Conservation (phyloP, 1,284 basidiomycete genomes). For the Xanthoconium separans region DNA sequence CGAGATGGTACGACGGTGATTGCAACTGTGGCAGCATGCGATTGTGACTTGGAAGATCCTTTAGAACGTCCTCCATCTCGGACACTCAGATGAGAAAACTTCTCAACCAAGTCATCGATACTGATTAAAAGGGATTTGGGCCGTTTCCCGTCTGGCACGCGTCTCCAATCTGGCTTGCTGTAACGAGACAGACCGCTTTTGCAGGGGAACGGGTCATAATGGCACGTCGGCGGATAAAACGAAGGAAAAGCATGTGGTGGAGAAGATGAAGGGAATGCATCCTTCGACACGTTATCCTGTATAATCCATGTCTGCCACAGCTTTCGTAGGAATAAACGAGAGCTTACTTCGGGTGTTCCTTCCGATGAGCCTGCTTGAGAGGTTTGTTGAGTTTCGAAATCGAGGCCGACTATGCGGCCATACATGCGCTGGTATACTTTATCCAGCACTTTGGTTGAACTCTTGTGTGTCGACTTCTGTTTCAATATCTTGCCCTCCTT, state of each 20-base stretch:
- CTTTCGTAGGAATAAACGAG: rapidly evolving
- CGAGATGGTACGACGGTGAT: slow-evolving; percentile 19
- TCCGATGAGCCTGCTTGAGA: no score
- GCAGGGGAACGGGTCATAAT: slow-evolving; percentile 23
- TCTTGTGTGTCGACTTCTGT: not conserved
- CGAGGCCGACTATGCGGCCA: no score
- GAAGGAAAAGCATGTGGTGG: slow-evolving; percentile 24
- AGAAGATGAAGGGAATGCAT: not conserved
- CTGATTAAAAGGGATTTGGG: not conserved
- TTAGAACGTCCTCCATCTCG: slow-evolving; percentile 6
- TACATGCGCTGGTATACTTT: not conserved
- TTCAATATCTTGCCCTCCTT: not conserved
- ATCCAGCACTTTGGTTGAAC: not conserved
- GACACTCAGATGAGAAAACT: slow-evolving; percentile 18
- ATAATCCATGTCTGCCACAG: not conserved
- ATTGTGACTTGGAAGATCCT: not conserved
- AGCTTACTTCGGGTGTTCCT: not conserved
- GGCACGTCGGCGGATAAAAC: slow-evolving; percentile 15
- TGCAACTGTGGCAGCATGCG: slow-evolving; percentile 17
- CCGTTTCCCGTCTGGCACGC: not conserved
- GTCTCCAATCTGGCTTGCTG: slow-evolving; percentile 13
- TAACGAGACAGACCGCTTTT: no score
- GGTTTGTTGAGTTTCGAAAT: no score
- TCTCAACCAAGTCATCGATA: slow-evolving; percentile 14
- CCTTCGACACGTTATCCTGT: not conserved